These are phyloP conservation scores for Auricularia cornea DNA, from an alignment of 768 basidiomycete genomes.

Conservation along the genomic window DNA sequence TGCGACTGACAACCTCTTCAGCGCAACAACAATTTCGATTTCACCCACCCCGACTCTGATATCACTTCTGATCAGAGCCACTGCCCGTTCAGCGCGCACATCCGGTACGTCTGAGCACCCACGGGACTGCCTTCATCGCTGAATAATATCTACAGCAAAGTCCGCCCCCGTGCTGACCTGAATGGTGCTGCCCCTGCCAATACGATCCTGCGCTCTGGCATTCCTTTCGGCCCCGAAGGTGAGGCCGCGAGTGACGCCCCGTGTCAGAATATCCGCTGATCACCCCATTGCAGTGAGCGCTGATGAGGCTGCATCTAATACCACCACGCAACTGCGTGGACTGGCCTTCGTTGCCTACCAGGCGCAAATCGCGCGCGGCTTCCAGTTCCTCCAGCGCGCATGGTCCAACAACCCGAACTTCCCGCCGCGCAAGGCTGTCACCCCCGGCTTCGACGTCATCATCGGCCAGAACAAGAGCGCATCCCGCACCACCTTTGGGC, in stretches of 20 bases:
- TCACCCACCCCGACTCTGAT: slow-evolving; percentile 6
- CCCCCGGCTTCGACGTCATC: not conserved
- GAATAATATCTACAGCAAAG: slow-evolving; percentile 20
- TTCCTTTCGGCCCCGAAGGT: slow-evolving; percentile 29
- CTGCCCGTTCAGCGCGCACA: slow-evolving; percentile 26
- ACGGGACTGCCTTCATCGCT: not conserved
- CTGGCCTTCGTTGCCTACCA: slow-evolving; percentile 31
- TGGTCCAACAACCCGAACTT: slow-evolving; percentile 2
- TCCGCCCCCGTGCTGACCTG: slow-evolving; percentile 28
- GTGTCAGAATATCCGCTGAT: not conserved
- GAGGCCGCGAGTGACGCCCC: slow-evolving; percentile 4
- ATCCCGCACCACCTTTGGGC: not conserved
- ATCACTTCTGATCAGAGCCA: slow-evolving; percentile 17
- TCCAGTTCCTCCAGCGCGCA: slow-evolving; percentile 20
- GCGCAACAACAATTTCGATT: slow-evolving; percentile 25
- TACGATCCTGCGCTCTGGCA: slow-evolving; percentile 25
- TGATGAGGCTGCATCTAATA: not conserved
- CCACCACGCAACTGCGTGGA: slow-evolving; percentile 7
- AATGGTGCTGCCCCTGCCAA: slow-evolving; percentile 1
- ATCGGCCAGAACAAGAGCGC: not conserved
- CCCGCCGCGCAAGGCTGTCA: not conserved
- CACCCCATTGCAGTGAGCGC: not conserved
- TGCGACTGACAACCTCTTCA: too few species aligned
- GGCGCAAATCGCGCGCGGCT: slow-evolving; percentile 29
- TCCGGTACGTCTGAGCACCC: slow-evolving; percentile 3